Evolutionary conservation across 805 yeast genomes (phyloP), one percentile per base, ranked within the genome.

Genomic region (Saturnispora ahearnii): DNA sequence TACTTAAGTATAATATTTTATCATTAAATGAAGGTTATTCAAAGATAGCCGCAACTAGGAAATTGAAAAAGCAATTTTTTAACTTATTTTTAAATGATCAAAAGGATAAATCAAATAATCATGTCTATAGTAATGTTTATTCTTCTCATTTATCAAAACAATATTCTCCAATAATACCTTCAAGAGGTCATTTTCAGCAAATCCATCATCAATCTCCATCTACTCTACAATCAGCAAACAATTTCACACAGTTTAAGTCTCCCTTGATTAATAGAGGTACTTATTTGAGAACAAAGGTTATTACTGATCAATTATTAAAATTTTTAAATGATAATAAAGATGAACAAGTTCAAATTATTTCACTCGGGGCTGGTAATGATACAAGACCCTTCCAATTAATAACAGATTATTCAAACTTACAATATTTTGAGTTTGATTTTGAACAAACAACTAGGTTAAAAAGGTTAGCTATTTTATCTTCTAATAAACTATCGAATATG

Each of bases 331-430:
- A 54, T 3, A 61, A 67, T 50, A n/a, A 41, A 2, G 37, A 41
- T 21, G 49, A 53, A 13, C 40, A 55, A 5, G 64, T 77, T 43
- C 83, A 84, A 59, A 73, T 85, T 13, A 66, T 86, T 1, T 82
- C 88, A 1, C 60, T 85, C n/a, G 95, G 95, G 0, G 82, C 90
- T 2, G 95, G 95, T 5, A 82, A 87, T 13, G 95, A 86, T 58
- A 83, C 93, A 0, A 62, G 91, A 48, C 73, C 76, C 13, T 84
- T 85, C 60, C 62, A 70, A 9, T 53, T 79, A 13, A 62, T 84
- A 38, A 59, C 66, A 6, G 43, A 62, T 5, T 47, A 66, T 44
- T 34, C 55, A 10, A 51, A 57, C 37, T 54, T 82, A 32, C 58
- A 57, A 2, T 79, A 80, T 57, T 70, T 74, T 52, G 95, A 85